Evolutionary conservation across 164 flowering plant genomes (phyloP).

Genomic region (Magnolia officinalis): DNA sequence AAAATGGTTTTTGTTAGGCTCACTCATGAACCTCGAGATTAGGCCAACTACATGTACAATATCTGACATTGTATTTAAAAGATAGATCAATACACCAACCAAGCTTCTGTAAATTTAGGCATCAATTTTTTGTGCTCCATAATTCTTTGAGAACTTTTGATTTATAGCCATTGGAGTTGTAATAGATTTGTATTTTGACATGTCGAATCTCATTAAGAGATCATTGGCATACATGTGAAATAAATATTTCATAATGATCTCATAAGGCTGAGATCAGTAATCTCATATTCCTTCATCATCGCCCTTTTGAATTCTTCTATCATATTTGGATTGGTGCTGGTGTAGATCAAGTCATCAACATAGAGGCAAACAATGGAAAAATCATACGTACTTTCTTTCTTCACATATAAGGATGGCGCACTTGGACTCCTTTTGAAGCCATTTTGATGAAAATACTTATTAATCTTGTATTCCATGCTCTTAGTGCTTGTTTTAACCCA

Average conservation of each 20-base stretch:
- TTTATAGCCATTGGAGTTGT: slow-evolving; percentile 6
- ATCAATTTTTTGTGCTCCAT: slow-evolving; percentile 9
- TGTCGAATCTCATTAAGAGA: background rate
- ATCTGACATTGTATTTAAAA: slow-evolving; percentile 4
- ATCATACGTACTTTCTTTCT: background rate
- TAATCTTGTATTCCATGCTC: no score
- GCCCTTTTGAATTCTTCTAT: slow-evolving; percentile 2
- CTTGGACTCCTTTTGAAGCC: slow-evolving; percentile 2
- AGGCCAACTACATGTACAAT: slow-evolving; percentile 4
- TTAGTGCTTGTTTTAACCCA: no score
- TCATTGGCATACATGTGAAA: background rate
- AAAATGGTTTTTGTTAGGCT: background rate
- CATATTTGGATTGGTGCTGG: background rate
- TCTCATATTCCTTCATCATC: slow-evolving; percentile 8
- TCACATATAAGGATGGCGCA: slow-evolving; percentile 6
- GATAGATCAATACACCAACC: slow-evolving; percentile 7
- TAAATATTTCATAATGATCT: background rate
- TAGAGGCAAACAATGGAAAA: slow-evolving; percentile 2
- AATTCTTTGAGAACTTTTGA: slow-evolving; percentile 3
- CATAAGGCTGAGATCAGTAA: slow-evolving; percentile 8
- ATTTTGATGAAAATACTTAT: background rate
- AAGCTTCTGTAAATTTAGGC: background rate
- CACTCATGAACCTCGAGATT: background rate
- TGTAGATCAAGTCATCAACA: slow-evolving; percentile 11
- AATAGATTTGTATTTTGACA: slow-evolving; percentile 4